Evolutionary conservation across 164 flowering plant genomes (phyloP).

Genomic region (Annona squamosa): DNA sequence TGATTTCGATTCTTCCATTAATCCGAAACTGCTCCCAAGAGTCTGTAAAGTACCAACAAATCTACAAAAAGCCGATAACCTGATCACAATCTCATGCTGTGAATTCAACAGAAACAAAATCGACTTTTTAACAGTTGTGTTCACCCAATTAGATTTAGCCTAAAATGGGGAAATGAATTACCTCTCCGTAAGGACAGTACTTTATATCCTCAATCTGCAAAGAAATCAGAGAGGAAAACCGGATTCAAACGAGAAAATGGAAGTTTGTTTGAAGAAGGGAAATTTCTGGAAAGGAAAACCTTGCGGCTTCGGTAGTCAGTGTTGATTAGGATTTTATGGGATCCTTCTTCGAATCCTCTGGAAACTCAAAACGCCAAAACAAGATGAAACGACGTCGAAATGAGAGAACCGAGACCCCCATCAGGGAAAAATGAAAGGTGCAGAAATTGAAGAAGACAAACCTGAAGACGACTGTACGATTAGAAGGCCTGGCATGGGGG

Average conservation of each 20-base stretch:
- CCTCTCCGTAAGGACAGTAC: slow-evolving; percentile 75
- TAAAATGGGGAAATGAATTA: slow-evolving; percentile 23
- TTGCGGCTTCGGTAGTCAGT: slow-evolving; percentile 67
- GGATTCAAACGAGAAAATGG: not conserved
- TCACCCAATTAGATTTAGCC: not conserved
- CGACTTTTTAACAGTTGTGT: not conserved
- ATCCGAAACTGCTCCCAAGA: slow-evolving; percentile 97
- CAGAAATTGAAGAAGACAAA: slow-evolving; percentile 9
- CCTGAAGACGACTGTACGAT: slow-evolving; percentile 94
- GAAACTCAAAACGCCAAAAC: slow-evolving; percentile 7
- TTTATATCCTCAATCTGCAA: slow-evolving; percentile 74
- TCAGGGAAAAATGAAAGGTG: slow-evolving; percentile 2
- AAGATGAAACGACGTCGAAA: not conserved
- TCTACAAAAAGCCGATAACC: slow-evolving; percentile 27
- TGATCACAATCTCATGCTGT: not conserved
- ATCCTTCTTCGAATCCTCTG: slow-evolving; percentile 68
- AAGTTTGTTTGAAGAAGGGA: not conserved
- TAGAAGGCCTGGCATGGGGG: slow-evolving; percentile 64
- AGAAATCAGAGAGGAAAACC: not conserved
- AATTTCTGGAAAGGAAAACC: slow-evolving; percentile 29
- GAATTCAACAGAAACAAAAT: not conserved
- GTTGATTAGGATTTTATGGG: slow-evolving; percentile 65
- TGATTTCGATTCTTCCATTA: slow-evolving; percentile 57
- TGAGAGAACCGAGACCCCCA: not conserved
- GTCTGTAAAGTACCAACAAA: slow-evolving; percentile 93